Evolutionary conservation across 768 basidiomycete genomes (phyloP), one percentile per base, ranked within the genome.

Genomic region (Paxillus involutus): DNA sequence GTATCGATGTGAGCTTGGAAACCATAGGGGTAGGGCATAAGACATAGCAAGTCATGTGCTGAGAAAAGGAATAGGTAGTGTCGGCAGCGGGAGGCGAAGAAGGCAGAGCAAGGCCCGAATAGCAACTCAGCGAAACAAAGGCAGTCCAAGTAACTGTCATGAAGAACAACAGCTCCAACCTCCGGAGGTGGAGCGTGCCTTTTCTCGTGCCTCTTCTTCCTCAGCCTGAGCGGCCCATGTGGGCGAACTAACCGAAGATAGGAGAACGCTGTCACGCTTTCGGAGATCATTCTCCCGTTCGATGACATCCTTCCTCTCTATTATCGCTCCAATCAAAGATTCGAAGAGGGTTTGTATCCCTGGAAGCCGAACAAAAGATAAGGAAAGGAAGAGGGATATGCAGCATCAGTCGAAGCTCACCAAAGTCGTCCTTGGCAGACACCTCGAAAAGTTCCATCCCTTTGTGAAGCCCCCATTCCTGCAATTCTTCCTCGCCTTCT

Each of bases 371-470:
- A 10, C 14, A 24, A 55, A n/a, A 11, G 32, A 21, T 63, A 32
- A 61, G 49, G 39, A 53, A 43, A 59, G 52, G 52, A 56, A 64
- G 40, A 56, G 46, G 11, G 35, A 9, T 52, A 24, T 2, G 3
- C 26, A 47, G 16, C 32, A 48, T 17, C 26, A 44, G 37, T 39
- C 32, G 26, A 17, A 21, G 16, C 62, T 58, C 57, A 94, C 93
- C 94, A 32, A 73, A 64, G 64, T 91, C 88, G 62, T 94, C 92
- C 71, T 94, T 94, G 49, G 94, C 89, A 42, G 91, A 94, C 17
- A 96, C 91, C 67, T 96, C 91, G 59, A 90, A 91, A 16, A 95
- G 79, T 64, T 89, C 88, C 85, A 94, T 91, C 57, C 85, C 88
- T 66, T 88, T 88, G 65, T 79, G 84, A 37, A 89, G 77, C 6